Base-by-base conservation (phyloP, 192 early-diverging fungal species). In the Chytriomyces hyalinus region DNA sequence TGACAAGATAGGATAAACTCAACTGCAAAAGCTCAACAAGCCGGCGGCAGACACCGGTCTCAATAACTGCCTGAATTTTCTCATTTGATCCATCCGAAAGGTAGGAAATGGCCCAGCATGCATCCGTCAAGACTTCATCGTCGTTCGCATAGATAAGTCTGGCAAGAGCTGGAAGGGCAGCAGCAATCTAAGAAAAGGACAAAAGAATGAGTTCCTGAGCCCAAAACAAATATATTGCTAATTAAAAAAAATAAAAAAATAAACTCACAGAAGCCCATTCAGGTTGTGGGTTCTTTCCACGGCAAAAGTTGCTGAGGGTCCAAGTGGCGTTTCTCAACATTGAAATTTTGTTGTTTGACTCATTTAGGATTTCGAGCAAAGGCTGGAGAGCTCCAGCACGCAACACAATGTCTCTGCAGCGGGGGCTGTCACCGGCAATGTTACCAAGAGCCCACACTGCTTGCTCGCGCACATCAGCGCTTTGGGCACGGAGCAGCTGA, bases 71-170 rank as follows among this genome's bases (percentile, higher is more conserved):
- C 81, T 98, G 96, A 63, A 99, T 98, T 86, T 97, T 97, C 76
- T 98, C 95, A 84, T 99, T 98, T 49, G 91, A 63, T 1, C 97
- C 97, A 78, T 99, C 97, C 24, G 96, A 97, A 43, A 99, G 91
- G 78, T 99, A 99, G n/a, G 97, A 98, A 74, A 99, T 93, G 22
- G 97, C 97, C 97, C 97, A 99, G 89, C 97, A 98, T n/a, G 97
- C 94, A 81, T 98, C 97, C 15, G 95, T 97, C 80, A 98, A 85
- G 26, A 99, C 90, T 79, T 99, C 97, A 61, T 96, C 95, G 82
- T 99, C 98, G 22, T 86, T 88, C 15, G 94, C 90, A 83, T 95
- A 90, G 65, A 99, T 90, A 47, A 99, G 87, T 80, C 95, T 95
- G 62, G 96, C 92, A 43, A 99, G 91, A 24, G 94, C 90, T 5